Conservation (phyloP, 345 rosid genomes). For the Chamaenerion angustifolium region DNA sequence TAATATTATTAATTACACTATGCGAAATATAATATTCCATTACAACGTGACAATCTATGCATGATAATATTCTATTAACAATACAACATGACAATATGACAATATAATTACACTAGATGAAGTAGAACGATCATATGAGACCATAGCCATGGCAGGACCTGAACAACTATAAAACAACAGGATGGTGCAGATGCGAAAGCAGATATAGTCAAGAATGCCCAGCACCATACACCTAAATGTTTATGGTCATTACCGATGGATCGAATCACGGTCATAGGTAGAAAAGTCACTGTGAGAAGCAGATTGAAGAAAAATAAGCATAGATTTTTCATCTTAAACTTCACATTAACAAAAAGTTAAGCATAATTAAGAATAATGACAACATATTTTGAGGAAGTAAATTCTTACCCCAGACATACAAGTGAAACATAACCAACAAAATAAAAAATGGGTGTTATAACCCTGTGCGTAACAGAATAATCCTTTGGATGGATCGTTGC, state of each 20-base stretch:
- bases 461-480: conserved; percentile 80
- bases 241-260: conserved; percentile 76
- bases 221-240: conserved; percentile 66
- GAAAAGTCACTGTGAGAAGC: conserved; percentile 48
- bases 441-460: conserved; percentile 76
- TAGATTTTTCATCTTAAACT: no score
- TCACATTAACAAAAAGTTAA: neutral
- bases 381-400: neutral
- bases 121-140: no score
- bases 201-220: conserved; percentile 26
- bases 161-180: no score
- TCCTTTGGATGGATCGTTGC: conserved; percentile 86
- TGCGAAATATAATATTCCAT: no score
- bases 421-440: conserved; percentile 83
- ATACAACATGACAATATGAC: no score
- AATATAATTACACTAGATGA: no score
- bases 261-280: conserved; percentile 66
- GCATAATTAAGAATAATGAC: neutral
- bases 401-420: conserved; percentile 89
- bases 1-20: no score
- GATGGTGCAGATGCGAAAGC: no score
- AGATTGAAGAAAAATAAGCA: neutral
- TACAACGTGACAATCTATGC: no score
- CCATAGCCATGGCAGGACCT: no score
- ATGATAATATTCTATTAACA: no score